phyloP scores from a whole-genome alignment of 2,329 filamentous ascomycete species.

The Aureobasidium sp. region DNA sequence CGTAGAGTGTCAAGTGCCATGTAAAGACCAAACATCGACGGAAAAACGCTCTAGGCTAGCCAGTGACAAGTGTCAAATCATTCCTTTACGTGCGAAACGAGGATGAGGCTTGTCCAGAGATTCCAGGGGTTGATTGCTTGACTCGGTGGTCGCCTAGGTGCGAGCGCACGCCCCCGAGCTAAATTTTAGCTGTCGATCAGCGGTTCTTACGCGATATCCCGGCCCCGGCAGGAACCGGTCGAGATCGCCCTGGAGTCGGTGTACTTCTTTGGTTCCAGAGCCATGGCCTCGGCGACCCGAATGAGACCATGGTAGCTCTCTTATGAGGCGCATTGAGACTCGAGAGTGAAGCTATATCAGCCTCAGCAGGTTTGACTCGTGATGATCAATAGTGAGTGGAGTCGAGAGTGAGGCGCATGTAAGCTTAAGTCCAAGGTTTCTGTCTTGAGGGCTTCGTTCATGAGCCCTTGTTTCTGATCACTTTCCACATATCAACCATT shows the following conservation, averaged over 20 bases:
- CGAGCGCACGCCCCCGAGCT: not conserved
- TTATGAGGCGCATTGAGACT: not conserved
- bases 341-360: not conserved
- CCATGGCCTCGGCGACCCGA: not conserved
- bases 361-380: not conserved
- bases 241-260: slow-evolving; percentile 8
- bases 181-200: slow-evolving; percentile 5
- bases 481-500: not conserved
- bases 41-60: not conserved
- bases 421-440: slow-evolving; percentile 3
- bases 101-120: not conserved
- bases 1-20: not conserved
- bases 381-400: slow-evolving; percentile 8
- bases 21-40: not conserved
- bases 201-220: not conserved
- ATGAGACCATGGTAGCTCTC: not conserved
- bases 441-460: not conserved
- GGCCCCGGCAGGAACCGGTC: not conserved
- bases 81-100: not conserved
- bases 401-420: not conserved
- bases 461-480: not conserved
- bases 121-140: not conserved
- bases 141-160: not conserved
- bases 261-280: not conserved
- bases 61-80: not conserved